phyloP scores from a whole-genome alignment of 108 stramenopile genomes.

The Fistulifera solaris region DNA sequence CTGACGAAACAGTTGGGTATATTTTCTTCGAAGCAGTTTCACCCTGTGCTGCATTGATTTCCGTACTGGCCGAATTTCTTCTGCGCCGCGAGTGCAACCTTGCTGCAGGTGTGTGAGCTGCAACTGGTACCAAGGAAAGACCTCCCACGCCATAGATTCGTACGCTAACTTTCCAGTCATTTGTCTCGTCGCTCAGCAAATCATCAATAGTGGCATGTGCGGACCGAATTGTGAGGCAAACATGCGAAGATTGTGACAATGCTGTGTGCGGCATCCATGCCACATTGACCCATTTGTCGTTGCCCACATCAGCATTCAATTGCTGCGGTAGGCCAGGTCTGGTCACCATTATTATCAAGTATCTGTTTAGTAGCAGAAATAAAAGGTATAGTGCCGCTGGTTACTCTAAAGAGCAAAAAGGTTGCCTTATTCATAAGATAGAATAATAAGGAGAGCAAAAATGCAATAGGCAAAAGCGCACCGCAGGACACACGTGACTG shows the following conservation, averaged over 20 bases:
- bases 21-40: background rate
- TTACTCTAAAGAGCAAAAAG: too few relatives aligned
- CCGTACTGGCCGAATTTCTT: background rate
- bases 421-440: too few relatives aligned
- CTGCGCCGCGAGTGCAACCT: background rate
- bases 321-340: too few relatives aligned
- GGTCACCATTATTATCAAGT: too few relatives aligned
- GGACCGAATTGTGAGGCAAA: conserved; percentile 29
- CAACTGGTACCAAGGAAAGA: conserved; percentile 18
- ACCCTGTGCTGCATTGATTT: background rate
- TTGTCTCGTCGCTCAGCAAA: background rate
- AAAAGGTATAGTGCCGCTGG: too few relatives aligned
- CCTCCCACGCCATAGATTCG: conserved; percentile 24
- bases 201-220: conserved; percentile 9
- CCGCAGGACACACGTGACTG: too few relatives aligned
- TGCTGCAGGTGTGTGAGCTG: conserved; percentile 9
- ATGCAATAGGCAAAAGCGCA: too few relatives aligned
- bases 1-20: conserved; percentile 15
- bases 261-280: conserved; percentile 57
- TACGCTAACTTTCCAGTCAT: conserved; percentile 15
- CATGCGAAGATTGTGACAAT: conserved; percentile 39
- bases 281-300: conserved; percentile 29
- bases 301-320: background rate
- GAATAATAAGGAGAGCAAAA: too few relatives aligned
- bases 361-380: too few relatives aligned